Conservation (phyloP, 2,329 filamentous ascomycete species). For the Sporothrix luriei region DNA sequence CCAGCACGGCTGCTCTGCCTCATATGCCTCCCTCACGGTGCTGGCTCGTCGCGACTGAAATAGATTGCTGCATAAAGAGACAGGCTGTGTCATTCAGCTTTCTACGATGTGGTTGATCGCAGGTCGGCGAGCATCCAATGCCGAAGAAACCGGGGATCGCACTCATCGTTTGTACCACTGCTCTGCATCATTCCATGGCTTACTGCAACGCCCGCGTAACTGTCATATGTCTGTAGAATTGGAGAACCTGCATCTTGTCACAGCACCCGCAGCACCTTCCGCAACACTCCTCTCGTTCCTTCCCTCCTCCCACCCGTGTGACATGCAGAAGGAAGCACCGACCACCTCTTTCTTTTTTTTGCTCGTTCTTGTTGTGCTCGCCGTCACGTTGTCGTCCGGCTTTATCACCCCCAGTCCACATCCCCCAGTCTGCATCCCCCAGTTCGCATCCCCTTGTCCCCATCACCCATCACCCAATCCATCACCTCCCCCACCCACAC, state of each 20-base stretch:
- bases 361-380: neutral
- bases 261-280: neutral
- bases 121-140: slow-evolving; percentile 1
- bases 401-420: neutral
- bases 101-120: slow-evolving; percentile 16
- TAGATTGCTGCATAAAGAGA: neutral
- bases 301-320: slow-evolving; percentile 3
- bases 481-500: neutral
- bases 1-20: neutral
- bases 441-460: slow-evolving; percentile 4
- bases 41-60: slow-evolving; percentile 4
- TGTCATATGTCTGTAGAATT: slow-evolving; percentile 14
- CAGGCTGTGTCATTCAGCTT: neutral
- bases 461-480: slow-evolving; percentile 1
- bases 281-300: neutral
- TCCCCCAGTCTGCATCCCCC: too few relatives aligned
- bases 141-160: neutral
- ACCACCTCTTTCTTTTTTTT: slow-evolving; percentile 13
- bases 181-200: neutral
- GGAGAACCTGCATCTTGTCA: slow-evolving; percentile 21
- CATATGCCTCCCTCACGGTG: neutral
- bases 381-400: neutral
- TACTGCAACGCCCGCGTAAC: neutral
- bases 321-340: slow-evolving; percentile 6
- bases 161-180: neutral